Evolutionary conservation across 2,329 filamentous ascomycete genomes (phyloP).

Genomic region (Diaporthe sp.): DNA sequence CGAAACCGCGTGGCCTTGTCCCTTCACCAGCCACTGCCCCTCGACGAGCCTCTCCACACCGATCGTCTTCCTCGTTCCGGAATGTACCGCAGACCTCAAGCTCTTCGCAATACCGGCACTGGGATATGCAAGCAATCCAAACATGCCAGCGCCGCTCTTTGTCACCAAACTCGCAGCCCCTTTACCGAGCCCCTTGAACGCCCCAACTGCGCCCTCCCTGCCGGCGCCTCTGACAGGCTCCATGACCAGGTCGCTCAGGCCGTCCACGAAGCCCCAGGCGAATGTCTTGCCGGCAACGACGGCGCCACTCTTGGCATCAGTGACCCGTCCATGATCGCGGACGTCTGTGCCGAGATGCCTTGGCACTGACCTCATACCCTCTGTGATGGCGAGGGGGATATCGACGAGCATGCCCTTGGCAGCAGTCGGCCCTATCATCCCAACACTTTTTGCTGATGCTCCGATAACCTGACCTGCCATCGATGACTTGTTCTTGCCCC

Average conservation of each 20-base stretch:
- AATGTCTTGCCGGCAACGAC: not conserved
- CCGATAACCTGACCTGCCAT: not conserved
- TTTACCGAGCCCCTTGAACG: not conserved
- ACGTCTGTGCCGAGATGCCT: not conserved
- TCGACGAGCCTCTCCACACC: not conserved
- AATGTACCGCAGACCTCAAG: not conserved
- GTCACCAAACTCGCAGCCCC: not conserved
- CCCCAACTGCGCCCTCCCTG: not conserved
- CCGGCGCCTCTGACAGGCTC: not conserved
- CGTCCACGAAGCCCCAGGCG: not conserved
- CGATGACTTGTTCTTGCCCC: not conserved
- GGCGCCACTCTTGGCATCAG: not conserved
- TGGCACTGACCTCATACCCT: not conserved
- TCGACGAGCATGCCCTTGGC: not conserved
- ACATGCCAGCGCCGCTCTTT: not conserved
- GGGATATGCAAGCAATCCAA: not conserved
- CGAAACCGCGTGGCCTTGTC: not conserved
- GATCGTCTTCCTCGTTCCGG: not conserved
- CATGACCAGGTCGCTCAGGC: not conserved
- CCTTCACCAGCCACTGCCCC: not conserved
- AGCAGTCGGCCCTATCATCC: not conserved
- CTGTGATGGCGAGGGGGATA: not conserved
- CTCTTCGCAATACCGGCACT: not conserved
- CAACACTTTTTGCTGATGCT: not conserved
- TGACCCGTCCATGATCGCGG: not conserved